Evolutionary conservation across 805 yeast species (phyloP).

Genomic region (Wickerhamomyces alni): DNA sequence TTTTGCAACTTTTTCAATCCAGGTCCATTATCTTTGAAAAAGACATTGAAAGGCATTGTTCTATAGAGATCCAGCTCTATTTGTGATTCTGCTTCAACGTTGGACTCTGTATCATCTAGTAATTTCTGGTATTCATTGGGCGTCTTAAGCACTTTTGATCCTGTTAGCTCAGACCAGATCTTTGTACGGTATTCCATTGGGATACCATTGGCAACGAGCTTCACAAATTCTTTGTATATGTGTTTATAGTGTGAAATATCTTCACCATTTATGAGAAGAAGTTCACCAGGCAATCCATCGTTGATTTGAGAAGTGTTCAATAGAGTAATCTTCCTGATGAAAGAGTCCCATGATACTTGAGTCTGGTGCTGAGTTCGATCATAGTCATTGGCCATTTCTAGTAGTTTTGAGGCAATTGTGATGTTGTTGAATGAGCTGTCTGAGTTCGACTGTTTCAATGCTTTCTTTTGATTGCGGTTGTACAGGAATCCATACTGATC

Average conservation of each 20-base stretch:
- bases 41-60: constrained; percentile 49
- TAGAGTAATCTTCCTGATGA: constrained; percentile 29
- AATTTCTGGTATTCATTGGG: constrained; percentile 42
- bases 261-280: constrained; percentile 36
- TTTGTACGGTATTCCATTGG: constrained; percentile 41
- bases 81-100: constrained; percentile 36
- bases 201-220: constrained; percentile 39
- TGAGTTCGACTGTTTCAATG: neutral
- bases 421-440: neutral
- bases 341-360: constrained; percentile 39
- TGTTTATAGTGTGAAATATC: constrained; percentile 22
- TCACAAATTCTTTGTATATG: constrained; percentile 25
- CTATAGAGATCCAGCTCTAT: constrained; percentile 48
- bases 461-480: constrained; percentile 19
- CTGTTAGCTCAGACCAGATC: constrained; percentile 51
- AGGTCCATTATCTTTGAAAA: constrained; percentile 49
- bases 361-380: constrained; percentile 35
- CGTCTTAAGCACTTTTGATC: constrained; percentile 35
- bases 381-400: constrained; percentile 32
- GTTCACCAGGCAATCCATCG: constrained; percentile 21
- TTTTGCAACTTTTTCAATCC: constrained; percentile 41
- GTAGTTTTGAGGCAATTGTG: constrained; percentile 12
- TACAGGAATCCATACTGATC: constrained; percentile 47
- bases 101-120: constrained; percentile 17
- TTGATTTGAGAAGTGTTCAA: constrained; percentile 19